These are phyloP conservation scores for Brassica napus DNA, from an alignment of 345 rosid genomes.

Conservation along the genomic window Da-Ae NC_063447.1:8524501-8525000, in stretches of 20 bases:
- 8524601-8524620: background rate
- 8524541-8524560: constrained; percentile 61
- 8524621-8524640: background rate
- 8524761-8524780: background rate
- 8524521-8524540: constrained; percentile 70
- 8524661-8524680: background rate
- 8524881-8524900: constrained; percentile 65
- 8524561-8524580: constrained; percentile 64
- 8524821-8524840: constrained; percentile 53
- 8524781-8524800: background rate
- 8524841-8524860: constrained; percentile 63
- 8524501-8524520: constrained; percentile 83
- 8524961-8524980: background rate
- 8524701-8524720: background rate
- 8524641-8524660: background rate
- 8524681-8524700: background rate
- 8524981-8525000: too few species aligned
- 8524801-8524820: background rate
- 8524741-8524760: background rate
- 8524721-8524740: background rate
- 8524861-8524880: constrained; percentile 41
- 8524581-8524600: background rate
- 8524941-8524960: background rate
- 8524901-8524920: constrained; percentile 84
- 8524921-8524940: constrained; percentile 87